phyloP scores from a whole-genome alignment of 805 yeast genomes.

The Jamesozyma spencerorum region DNA sequence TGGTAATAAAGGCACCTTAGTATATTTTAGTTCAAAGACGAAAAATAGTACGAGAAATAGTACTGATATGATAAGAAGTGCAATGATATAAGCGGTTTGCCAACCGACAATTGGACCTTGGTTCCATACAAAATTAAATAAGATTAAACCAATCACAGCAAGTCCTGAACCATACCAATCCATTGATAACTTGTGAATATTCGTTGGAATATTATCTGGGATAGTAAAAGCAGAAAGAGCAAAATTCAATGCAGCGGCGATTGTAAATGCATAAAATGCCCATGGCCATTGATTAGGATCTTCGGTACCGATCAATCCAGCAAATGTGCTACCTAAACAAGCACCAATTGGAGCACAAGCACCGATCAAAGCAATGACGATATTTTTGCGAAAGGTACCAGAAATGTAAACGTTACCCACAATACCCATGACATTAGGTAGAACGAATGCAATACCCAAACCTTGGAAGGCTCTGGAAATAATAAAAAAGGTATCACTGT shows the following conservation, averaged over 20 bases:
- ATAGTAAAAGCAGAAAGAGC: slow-evolving; percentile 16
- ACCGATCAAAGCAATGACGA: slow-evolving; percentile 47
- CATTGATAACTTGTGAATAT: slow-evolving; percentile 26
- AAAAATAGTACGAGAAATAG: slow-evolving; percentile 38
- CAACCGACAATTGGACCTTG: slow-evolving; percentile 72
- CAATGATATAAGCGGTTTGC: slow-evolving; percentile 49
- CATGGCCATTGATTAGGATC: slow-evolving; percentile 21
- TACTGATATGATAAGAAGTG: slow-evolving; percentile 43
- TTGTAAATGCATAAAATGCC: slow-evolving; percentile 24
- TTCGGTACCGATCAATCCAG: slow-evolving; percentile 34
- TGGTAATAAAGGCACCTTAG: slow-evolving; percentile 48
- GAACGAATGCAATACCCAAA: slow-evolving; percentile 47
- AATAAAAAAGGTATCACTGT: slow-evolving; percentile 41
- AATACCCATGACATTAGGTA: slow-evolving; percentile 54
- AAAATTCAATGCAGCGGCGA: slow-evolving; percentile 14
- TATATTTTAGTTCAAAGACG: slow-evolving; percentile 38
- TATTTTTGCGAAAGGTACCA: slow-evolving; percentile 38
- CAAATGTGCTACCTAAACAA: slow-evolving; percentile 42
- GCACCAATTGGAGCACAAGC: slow-evolving; percentile 58
- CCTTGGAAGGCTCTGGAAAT: slow-evolving; percentile 53
- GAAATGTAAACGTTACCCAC: slow-evolving; percentile 38
- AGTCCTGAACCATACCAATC: slow-evolving; percentile 46
- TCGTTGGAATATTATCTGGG: slow-evolving; percentile 25
- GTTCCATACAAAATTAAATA: slow-evolving; percentile 63
- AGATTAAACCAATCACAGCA: slow-evolving; percentile 51